phyloP scores from a whole-genome alignment of 768 basidiomycete species.

The Rubroboletus satanas region DNA sequence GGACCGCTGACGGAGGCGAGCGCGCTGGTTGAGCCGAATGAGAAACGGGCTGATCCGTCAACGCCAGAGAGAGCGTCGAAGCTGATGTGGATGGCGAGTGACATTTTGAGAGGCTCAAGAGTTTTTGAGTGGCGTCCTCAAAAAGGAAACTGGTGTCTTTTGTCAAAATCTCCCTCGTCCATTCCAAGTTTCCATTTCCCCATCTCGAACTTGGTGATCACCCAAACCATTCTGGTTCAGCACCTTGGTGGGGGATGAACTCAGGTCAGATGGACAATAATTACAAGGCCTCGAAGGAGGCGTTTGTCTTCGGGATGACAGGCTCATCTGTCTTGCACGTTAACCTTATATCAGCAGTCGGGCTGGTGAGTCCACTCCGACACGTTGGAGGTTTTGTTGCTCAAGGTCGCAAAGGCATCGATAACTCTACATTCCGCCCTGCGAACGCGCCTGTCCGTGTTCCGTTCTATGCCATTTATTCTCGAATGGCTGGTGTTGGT shows the following conservation, averaged over 20 bases:
- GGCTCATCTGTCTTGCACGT: constrained; percentile 70
- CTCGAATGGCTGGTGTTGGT: constrained; percentile 64
- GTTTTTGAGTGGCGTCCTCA: background rate
- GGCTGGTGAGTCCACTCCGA: constrained; percentile 47
- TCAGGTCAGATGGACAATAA: constrained; percentile 15
- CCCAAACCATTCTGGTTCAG: background rate
- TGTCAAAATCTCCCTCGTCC: background rate
- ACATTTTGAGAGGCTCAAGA: background rate
- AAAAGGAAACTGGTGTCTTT: background rate
- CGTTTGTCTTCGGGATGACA: constrained; percentile 69
- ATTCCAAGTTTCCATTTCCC: background rate
- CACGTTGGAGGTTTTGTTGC: background rate
- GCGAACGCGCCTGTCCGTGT: constrained; percentile 43
- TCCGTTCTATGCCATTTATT: constrained; percentile 36
- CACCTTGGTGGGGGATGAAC: background rate
- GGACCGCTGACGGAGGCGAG: constrained; percentile 78
- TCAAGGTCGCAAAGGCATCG: constrained; percentile 56
- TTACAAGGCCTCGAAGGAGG: constrained; percentile 80
- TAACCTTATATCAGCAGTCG: constrained; percentile 62
- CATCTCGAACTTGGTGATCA: too few species aligned
- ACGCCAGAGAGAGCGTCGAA: constrained; percentile 65
- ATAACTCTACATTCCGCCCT: constrained; percentile 66
- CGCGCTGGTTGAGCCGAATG: constrained; percentile 32
- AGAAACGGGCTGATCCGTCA: constrained; percentile 75
- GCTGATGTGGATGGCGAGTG: constrained; percentile 32